phyloP scores from a whole-genome alignment of 768 basidiomycete species.

The Hypsizygus marmoreus region DNA sequence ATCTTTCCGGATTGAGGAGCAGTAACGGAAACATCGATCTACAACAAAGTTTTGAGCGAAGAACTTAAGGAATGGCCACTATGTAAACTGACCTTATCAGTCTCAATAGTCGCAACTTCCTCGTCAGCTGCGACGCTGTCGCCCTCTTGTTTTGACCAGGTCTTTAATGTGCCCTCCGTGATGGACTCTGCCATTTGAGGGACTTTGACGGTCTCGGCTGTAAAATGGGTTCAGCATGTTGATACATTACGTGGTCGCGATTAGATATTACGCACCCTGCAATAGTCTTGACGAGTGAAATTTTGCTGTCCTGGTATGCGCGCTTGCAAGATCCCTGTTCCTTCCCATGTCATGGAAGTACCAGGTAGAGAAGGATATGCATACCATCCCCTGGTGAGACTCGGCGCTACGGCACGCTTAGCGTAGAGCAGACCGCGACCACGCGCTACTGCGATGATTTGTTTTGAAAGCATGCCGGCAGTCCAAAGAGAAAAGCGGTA shows the following conservation, averaged over 20 bases:
- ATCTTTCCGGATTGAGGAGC: slow-evolving; percentile 88
- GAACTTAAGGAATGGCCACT: background rate
- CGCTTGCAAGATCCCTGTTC: slow-evolving; percentile 46
- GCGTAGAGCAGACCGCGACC: slow-evolving; percentile 51
- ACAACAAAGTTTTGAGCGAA: slow-evolving; percentile 12
- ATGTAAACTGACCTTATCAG: slow-evolving; percentile 79
- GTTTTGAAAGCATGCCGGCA: slow-evolving; percentile 66
- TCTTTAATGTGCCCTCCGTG: slow-evolving; percentile 94
- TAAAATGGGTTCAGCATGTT: slow-evolving; percentile 1
- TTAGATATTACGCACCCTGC: slow-evolving; percentile 49
- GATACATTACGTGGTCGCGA: background rate
- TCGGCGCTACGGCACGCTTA: slow-evolving; percentile 29
- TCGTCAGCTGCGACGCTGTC: slow-evolving; percentile 91
- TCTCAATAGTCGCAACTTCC: slow-evolving; percentile 97
- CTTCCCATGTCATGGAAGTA: slow-evolving; percentile 14
- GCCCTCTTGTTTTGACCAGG: slow-evolving; percentile 92
- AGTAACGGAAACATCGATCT: slow-evolving; percentile 99
- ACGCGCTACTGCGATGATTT: slow-evolving; percentile 64
- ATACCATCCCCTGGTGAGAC: slow-evolving; percentile 51
- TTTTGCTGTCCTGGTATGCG: slow-evolving; percentile 52
- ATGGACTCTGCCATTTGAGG: slow-evolving; percentile 99
- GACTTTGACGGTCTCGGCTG: slow-evolving; percentile 89
- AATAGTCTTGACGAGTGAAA: slow-evolving; percentile 74
- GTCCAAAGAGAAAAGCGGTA: slow-evolving; percentile 9
- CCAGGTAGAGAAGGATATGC: slow-evolving; percentile 15